Evolutionary conservation across 2,329 filamentous ascomycete species (phyloP), one percentile per base, ranked within the genome.

Genomic region (Penicillium olsonii): DNA sequence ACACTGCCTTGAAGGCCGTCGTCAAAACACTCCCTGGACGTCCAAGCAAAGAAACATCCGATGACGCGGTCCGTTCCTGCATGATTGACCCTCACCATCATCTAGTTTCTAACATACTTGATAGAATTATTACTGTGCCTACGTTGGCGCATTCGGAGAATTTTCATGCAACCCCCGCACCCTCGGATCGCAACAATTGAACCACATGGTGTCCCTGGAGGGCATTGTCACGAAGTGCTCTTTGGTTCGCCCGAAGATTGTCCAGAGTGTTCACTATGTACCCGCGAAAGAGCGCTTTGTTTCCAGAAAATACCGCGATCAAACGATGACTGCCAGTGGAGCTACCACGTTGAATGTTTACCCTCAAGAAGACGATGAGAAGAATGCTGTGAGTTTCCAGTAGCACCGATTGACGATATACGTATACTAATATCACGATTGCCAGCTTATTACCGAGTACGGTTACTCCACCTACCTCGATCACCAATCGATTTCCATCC

Each of bases 221-320:
- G 94, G 94, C 39, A 99, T 99, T 63, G 94, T 99, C 35, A 99
- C 94, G 29, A 88, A 94, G 70, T 95, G 90, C 74, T 96, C 92
- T 19, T 80, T 99, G 17, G 95, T 99, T 55, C 84, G 95, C 48
- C 94, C 94, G 10, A 99, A 99, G 74, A 85, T 99, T n/a, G 87
- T 97, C 54, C 95, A 95, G 76, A 97, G 94, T 73, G 92, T 99
- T 45, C 94, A 99, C 71, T 97, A 92, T 75, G 95, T 90, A 64
- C 92, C 96, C 73, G 84, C 76, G 57, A 91, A 90, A 70, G 83
- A 90, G 56, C 88, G 87, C 34, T 99, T 97, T 61, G 85, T 92
- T 64, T 91, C 89, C 65, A 83, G 91, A 57, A 90, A 94, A 68
- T 99, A 99, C 70, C 83, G 87, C 60, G 94, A 99, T 71, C 92